These are phyloP conservation scores for Colletotrichum sojae DNA, from an alignment of 2,329 filamentous ascomycete species.

Conservation along the genomic window DNA sequence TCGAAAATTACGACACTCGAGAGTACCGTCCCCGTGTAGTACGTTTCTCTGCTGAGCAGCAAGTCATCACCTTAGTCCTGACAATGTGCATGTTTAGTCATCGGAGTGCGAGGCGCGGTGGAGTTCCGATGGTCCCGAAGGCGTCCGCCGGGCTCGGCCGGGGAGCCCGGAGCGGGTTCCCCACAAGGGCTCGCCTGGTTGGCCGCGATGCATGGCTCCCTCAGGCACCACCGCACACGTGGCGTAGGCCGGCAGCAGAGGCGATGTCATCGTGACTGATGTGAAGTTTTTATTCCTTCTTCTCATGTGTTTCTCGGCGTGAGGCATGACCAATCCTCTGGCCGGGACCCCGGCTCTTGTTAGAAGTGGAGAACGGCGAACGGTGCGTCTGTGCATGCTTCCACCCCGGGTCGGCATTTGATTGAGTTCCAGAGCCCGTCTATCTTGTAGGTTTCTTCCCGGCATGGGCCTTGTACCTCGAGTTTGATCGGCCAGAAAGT, in stretches of 20 bases:
- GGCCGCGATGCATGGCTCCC: background rate
- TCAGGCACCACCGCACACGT: constrained; percentile 7
- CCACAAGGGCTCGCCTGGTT: background rate
- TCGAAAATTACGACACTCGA: too few species aligned
- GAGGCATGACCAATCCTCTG: constrained; percentile 1
- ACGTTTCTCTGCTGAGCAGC: too few species aligned
- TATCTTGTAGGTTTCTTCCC: background rate
- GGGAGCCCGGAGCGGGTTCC: constrained; percentile 26
- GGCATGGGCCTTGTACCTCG: background rate
- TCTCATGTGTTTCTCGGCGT: background rate
- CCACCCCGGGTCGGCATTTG: constrained; percentile 13
- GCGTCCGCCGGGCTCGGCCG: constrained; percentile 19
- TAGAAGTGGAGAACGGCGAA: constrained; percentile 16
- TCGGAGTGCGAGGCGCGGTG: constrained; percentile 2
- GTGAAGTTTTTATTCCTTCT: background rate
- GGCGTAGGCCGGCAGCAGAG: background rate
- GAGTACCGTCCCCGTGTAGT: too few species aligned
- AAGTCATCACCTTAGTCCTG: background rate
- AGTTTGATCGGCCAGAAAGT: constrained; percentile 5
- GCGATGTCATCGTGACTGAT: constrained; percentile 3
- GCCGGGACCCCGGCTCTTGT: background rate
- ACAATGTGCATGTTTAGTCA: constrained; percentile 2
- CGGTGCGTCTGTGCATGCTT: constrained; percentile 27
- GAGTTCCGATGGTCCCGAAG: constrained; percentile 15
- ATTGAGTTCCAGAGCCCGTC: background rate